Base-by-base conservation (phyloP, 2,329 filamentous ascomycete genomes). In the Lasiodiplodia theobromae region DNA sequence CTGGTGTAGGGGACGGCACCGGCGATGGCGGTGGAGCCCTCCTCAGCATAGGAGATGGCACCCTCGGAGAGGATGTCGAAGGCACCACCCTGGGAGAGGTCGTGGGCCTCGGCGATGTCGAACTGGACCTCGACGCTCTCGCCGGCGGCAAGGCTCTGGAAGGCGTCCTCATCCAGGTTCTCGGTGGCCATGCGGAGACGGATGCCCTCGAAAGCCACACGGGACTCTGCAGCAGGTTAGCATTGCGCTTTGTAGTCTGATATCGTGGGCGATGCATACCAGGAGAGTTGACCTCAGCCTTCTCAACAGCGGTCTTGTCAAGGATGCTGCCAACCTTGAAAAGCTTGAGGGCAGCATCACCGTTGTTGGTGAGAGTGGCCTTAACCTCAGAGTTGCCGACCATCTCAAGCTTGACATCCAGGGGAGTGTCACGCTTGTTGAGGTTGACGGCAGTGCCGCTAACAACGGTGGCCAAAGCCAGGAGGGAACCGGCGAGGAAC, bases 1-100 rank as follows among this genome's bases (percentile, higher is more conserved):
- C 86, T 88, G 65, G 82, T 79, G 79, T 86, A 91, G 12, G 84
- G 76, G 2, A 91, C 76, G 54, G 83, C 84, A 12, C 86, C 88
- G 11, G 84, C 77, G 44, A 92, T 82, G 51, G 84, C 79, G 57
- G 82, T 88, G 23, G 82, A 84, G 73, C 84, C 81, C 53, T 80
- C 80, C 25, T 83, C 81, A 37, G 88, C 86, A 67, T 85, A 86
- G 10, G 87, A 85, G 53, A 91, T 82, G 12, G 83, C 81, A 5
- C 90, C 90, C 5, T 80, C 79, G 5, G 88, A 83, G 67, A 84
- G 81, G 71, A 87, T 83, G 76, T 89, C 44, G 44, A 47, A 21
- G n/a, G 18, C 44, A 14, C 44, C 44, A 6, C 90, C 90, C 4
- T 80, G 79, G 5, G 88, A 83, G 66, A 84, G 81, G 71, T 87